phyloP scores from a whole-genome alignment of 164 flowering plant species.

The Echeveria elegans region DNA sequence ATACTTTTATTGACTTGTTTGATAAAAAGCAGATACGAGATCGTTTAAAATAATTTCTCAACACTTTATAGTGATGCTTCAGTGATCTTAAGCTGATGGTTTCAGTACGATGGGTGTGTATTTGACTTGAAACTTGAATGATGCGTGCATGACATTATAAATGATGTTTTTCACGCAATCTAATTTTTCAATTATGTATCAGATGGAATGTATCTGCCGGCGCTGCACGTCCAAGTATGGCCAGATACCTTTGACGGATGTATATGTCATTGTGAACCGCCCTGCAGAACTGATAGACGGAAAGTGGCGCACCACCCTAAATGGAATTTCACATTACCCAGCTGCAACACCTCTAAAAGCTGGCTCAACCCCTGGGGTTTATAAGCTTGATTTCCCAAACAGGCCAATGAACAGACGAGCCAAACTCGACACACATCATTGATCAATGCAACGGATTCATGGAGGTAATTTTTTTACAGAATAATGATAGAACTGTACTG shows the following conservation, averaged over 20 bases:
- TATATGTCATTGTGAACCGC: conserved; percentile 56
- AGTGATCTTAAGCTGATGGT: too few species aligned
- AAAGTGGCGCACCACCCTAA: conserved; percentile 61
- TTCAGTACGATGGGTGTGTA: too few species aligned
- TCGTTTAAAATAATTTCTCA: too few species aligned
- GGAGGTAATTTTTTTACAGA: conserved; percentile 86
- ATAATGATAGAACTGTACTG: conserved; percentile 64
- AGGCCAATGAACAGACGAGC: conserved; percentile 69
- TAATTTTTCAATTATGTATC: conserved; percentile 11
- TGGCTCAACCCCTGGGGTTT: conserved; percentile 76
- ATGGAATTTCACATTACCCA: conserved; percentile 70
- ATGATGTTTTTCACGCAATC: background rate
- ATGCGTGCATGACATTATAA: background rate
- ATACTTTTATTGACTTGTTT: too few species aligned
- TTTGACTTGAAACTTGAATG: too few species aligned
- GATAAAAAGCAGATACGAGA: too few species aligned
- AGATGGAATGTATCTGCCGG: conserved; percentile 94
- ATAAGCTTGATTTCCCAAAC: conserved; percentile 82
- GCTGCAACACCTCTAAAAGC: conserved; percentile 85
- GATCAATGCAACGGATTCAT: conserved; percentile 85
- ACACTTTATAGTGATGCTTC: too few species aligned
- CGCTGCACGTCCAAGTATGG: conserved; percentile 97
- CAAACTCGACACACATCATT: conserved; percentile 74
- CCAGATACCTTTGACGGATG: conserved; percentile 77
- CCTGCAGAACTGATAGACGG: conserved; percentile 77